Percentiles rank a stretch among this genome's conserved stretches.
These are phyloP conservation scores for Phaeosphaeriaceae sp. DNA, from an alignment of 2,329 filamentous ascomycete genomes.

Conservation along the genomic window DNA sequence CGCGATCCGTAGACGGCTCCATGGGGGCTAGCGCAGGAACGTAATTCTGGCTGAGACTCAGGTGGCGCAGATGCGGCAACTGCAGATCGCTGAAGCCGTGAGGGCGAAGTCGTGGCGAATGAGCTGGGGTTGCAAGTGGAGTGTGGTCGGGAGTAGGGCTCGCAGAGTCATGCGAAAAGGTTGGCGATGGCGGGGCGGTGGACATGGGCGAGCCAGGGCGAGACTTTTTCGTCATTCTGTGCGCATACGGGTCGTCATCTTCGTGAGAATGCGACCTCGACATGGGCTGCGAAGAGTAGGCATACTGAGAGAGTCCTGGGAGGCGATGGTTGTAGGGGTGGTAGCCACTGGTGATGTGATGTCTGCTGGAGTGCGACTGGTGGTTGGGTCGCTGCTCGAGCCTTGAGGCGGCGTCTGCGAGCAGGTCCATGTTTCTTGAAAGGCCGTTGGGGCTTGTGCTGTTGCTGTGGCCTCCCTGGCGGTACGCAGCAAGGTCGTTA, in stretches of 20 bases:
- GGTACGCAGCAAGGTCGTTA: constrained; percentile 65
- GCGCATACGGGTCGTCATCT: constrained; percentile 79
- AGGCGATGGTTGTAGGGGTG: constrained; percentile 66
- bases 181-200: constrained; percentile 93
- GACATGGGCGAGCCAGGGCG: constrained; percentile 93
- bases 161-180: constrained; percentile 93
- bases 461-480: constrained; percentile 40
- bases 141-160: constrained; percentile 97
- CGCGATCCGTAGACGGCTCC: constrained; percentile 69
- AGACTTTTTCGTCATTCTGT: constrained; percentile 84
- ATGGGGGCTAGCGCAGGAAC: constrained; percentile 73
- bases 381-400: constrained; percentile 67
- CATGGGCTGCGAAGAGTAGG: constrained; percentile 84
- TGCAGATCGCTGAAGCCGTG: constrained; percentile 75
- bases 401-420: constrained; percentile 73
- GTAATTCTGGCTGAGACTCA: constrained; percentile 65
- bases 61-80: constrained; percentile 82
- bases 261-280: constrained; percentile 85
- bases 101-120: constrained; percentile 88
- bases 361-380: constrained; percentile 47
- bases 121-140: constrained; percentile 94
- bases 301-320: constrained; percentile 56
- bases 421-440: constrained; percentile 68
- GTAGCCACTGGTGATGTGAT: constrained; percentile 50
- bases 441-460: constrained; percentile 55